Base-by-base conservation (phyloP, 164 flowering plant species). In the Tetrastigma voinierianum region DNA sequence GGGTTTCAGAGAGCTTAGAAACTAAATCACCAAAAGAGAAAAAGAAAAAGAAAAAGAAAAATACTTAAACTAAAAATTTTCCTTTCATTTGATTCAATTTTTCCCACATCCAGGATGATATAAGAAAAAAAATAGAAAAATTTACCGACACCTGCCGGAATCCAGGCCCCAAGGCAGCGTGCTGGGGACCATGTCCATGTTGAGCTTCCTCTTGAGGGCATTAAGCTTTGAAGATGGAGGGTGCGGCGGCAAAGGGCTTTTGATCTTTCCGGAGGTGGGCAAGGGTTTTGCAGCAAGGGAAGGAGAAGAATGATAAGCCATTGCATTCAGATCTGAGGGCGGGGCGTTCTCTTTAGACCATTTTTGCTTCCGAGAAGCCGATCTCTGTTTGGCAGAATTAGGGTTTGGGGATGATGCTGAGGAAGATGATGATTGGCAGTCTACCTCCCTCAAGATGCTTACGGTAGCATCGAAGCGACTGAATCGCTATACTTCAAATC, bases 91-190 rank as follows among this genome's bases (percentile, higher is more conserved):
- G 40, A 25, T 25, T 25, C 40, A 2, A 7, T 25, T 25, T 10
- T 40, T 6, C 9, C 43, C 19, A 18, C 57, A 60, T 0, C n/a
- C 17, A 46, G 5, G 3, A 25, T 21, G 47, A 19, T 6, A 2
- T 16, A 62, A 21, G 24, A 0, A 10, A 57, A n/a, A 56, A 21
- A 51, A 19, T 18, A 14, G 8, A 49, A 63, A 40, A 25, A 12
- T 19, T 16, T 70, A 94, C 98, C 89, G 19, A 95, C 98, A 10
- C n/a, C n/a, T n/a, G n/a, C 97, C 97, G 13, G 96, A 86, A 77
- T 95, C 97, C 81, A 66, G 12, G 44, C 20, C 0, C 78, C 79
- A 10, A 72, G 43, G 52, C 57, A 1, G 82, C 66, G 64, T 68
- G 78, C 19, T 91, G 0, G 79, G 65, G 2, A 71, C 73, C 1